A percentile compares a stretch with the other conserved stretches of the same genome.
Conservation (phyloP, 257 asterid species). For the Henckelia pumila region DNA sequence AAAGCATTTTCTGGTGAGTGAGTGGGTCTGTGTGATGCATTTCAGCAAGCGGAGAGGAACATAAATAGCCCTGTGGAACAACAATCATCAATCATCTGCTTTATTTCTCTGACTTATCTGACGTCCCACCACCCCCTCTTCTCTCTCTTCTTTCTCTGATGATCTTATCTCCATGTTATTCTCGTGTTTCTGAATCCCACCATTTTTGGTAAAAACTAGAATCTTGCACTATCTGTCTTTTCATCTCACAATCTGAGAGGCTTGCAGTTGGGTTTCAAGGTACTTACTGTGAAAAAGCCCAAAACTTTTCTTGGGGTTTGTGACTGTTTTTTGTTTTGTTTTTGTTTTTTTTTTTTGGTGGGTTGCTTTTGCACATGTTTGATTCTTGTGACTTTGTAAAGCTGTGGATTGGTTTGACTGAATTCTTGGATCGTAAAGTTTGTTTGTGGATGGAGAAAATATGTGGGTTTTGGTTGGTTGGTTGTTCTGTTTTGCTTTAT, state of each 20-base stretch:
- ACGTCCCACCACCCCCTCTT: slow-evolving; percentile 43
- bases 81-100: slow-evolving; percentile 36
- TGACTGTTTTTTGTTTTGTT: neutral
- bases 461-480: slow-evolving; percentile 4
- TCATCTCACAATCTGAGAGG: slow-evolving; percentile 34
- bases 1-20: neutral
- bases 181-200: slow-evolving; percentile 34
- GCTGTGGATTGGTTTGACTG: neutral
- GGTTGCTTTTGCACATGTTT: neutral
- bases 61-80: slow-evolving; percentile 14
- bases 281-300: slow-evolving; percentile 19
- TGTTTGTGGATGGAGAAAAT: neutral
- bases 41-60: neutral
- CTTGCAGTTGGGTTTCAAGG: slow-evolving; percentile 31
- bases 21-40: neutral
- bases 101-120: slow-evolving; percentile 49
- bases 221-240: slow-evolving; percentile 41
- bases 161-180: slow-evolving; percentile 64
- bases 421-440: slow-evolving; percentile 14
- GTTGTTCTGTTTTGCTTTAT: neutral
- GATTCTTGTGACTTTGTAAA: neutral
- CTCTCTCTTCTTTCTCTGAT: slow-evolving; percentile 39
- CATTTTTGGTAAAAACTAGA: slow-evolving; percentile 56
- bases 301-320: neutral
- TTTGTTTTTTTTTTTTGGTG: no score